Percentiles rank a stretch among this genome's conserved stretches.
These are phyloP conservation scores for Gentiana macrophylla DNA, from an alignment of 257 asterid genomes.

Conservation along the genomic window DNA sequence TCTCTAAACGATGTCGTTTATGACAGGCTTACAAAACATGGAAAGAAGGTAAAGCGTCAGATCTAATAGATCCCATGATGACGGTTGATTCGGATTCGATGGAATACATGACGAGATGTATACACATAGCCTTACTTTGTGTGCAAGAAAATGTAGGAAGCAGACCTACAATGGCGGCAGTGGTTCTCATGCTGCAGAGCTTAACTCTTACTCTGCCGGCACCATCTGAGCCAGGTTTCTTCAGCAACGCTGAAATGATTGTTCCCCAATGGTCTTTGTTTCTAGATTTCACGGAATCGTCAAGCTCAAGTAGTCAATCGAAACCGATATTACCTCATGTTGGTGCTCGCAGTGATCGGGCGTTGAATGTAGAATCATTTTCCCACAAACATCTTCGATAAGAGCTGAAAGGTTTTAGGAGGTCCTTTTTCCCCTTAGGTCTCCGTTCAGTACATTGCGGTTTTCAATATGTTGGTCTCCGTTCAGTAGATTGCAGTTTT, in stretches of 20 bases:
- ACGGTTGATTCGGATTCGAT: constrained; percentile 3
- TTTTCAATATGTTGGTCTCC: too few relatives aligned
- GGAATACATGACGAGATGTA: constrained; percentile 13
- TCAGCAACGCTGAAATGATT: background rate
- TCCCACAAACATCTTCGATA: constrained; percentile 7
- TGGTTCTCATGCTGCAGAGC: constrained; percentile 22
- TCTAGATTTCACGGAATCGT: background rate
- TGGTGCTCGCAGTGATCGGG: background rate
- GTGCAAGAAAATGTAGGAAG: constrained; percentile 16
- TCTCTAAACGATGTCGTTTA: background rate
- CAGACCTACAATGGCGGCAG: constrained; percentile 27
- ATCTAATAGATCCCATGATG: constrained; percentile 9
- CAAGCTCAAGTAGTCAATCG: background rate
- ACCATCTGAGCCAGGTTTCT: constrained; percentile 20
- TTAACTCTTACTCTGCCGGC: constrained; percentile 9
- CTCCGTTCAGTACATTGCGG: too few relatives aligned
- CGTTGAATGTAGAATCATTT: background rate
- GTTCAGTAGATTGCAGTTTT: too few relatives aligned
- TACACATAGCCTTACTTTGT: constrained; percentile 21
- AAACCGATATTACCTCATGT: background rate
- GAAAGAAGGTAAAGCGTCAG: constrained; percentile 9
- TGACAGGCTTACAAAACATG: constrained; percentile 22
- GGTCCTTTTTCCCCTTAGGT: too few relatives aligned
- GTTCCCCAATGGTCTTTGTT: background rate
- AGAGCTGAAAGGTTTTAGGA: background rate